Conservation (phyloP, 768 basidiomycete genomes). For the Lyophyllum semitale region DNA sequence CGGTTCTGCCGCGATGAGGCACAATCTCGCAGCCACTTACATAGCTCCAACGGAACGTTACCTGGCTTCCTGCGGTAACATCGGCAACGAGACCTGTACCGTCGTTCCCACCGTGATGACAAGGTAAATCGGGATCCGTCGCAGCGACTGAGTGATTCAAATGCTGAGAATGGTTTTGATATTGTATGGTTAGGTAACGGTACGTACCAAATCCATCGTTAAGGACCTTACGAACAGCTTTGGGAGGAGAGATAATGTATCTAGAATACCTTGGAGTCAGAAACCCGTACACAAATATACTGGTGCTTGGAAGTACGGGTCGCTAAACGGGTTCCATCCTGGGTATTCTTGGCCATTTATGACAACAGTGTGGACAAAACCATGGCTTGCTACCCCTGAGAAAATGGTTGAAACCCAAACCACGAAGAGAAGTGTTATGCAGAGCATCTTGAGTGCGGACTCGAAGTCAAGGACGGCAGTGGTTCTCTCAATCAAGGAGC, state of each 20-base stretch:
- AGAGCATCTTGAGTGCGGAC: not conserved
- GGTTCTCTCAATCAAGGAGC: not conserved
- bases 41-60: constrained; percentile 45
- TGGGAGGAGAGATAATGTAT: constrained; percentile 27
- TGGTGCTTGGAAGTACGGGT: constrained; percentile 31
- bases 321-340: constrained; percentile 41
- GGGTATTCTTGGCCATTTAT: constrained; percentile 30
- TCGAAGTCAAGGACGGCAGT: not conserved
- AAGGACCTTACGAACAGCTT: constrained; percentile 34
- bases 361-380: constrained; percentile 35
- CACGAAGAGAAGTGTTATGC: not conserved
- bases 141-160: constrained; percentile 20
- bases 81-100: constrained; percentile 37
- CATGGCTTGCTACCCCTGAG: constrained; percentile 28
- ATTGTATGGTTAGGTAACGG: not conserved
- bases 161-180: constrained; percentile 1
- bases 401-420: not conserved
- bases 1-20: not conserved
- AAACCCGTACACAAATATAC: constrained; percentile 2
- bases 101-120: constrained; percentile 41
- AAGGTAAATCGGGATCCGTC: constrained; percentile 40
- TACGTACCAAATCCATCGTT: constrained; percentile 35
- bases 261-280: constrained; percentile 18
- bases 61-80: constrained; percentile 39
- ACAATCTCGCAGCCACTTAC: constrained; percentile 28